Conservation (phyloP, 441 rosid genomes). For the Adansonia rubrostipa region DNA sequence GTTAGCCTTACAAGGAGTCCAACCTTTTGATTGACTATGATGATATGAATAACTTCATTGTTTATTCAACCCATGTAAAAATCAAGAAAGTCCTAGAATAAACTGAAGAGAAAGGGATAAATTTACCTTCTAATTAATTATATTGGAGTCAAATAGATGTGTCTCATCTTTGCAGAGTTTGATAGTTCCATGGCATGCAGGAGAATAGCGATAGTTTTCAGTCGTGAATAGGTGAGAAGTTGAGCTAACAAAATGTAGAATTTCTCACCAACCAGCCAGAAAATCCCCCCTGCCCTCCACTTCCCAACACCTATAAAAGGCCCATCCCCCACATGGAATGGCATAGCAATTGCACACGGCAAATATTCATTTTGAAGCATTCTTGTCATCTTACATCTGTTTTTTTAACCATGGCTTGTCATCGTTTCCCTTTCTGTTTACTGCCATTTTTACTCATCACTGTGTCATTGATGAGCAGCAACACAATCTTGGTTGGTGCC, state of each 20-base stretch:
- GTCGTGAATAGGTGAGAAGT: slow-evolving; percentile 26
- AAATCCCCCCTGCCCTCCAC: neutral
- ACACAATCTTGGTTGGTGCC: slow-evolving; percentile 21
- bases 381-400: neutral
- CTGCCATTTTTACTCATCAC: slow-evolving; percentile 30
- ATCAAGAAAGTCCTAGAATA: neutral
- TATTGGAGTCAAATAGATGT: neutral
- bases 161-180: neutral
- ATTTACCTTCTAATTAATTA: neutral
- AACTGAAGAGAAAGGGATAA: neutral
- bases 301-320: slow-evolving; percentile 28
- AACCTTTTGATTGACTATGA: neutral
- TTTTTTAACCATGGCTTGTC: slow-evolving; percentile 25
- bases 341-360: slow-evolving; percentile 8
- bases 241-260: slow-evolving; percentile 31
- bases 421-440: slow-evolving; percentile 14
- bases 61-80: neutral
- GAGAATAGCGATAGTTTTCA: neutral
- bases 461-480: slow-evolving; percentile 22
- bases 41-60: neutral
- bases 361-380: neutral
- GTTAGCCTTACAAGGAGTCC: too few relatives aligned
- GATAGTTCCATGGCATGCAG: neutral
- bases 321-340: neutral
- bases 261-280: slow-evolving; percentile 18